Base-by-base conservation (phyloP, 1,284 basidiomycete species). In the Moesziomyces parantarcticus region DNA sequence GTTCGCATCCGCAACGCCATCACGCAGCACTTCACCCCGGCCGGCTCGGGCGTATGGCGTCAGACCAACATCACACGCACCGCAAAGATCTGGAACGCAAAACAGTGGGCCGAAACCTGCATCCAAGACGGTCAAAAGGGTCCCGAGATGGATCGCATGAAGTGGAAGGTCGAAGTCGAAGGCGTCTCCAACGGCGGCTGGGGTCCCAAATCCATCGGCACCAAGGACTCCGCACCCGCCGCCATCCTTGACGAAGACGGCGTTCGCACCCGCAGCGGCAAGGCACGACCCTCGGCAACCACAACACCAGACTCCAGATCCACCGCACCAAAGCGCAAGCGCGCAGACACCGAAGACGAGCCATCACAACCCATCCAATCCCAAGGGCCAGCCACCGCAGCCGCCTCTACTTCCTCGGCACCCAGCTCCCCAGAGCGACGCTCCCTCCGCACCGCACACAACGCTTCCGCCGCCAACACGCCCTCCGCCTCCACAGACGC, bases 1-100 rank as follows among this genome's bases (percentile, higher is more conserved):
- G 72, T 82, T 11, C 80, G 80, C 50, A 83, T 83, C 47, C 65
- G 73, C 26, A 79, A 81, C 43, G 77, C 78, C 29, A 83, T 83
- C 50, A 47, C 60, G n/a, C 82, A 83, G 68, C 79, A 82, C 54
- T 79, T 81, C 26, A 66, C 71, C 10, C 57, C 74, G 1, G 81
- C 81, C 3, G 79, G 78, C 47, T 71, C 76, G 10, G 82, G 82
- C n/a, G 70, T 75, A 23, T 83, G 78, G 75, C 65, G 75, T n/a
- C 79, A 81, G 58, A 78, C 79, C 44, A 83, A 83, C 51, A 66
- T 81, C 58, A 77, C 77, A 29, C 78, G 76, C 26, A 76, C 78
- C 0, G 63, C 65, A 41, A 80, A 80, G 65, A 58, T 77, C 9
- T 80, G 74, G 73, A 81, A 83, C 41, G 76, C 72, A 20, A 81